Evolutionary conservation across 148 eudicot genomes (phyloP), one percentile per base, ranked within the genome.

Genomic region (Nyssa sinensis): DNA sequence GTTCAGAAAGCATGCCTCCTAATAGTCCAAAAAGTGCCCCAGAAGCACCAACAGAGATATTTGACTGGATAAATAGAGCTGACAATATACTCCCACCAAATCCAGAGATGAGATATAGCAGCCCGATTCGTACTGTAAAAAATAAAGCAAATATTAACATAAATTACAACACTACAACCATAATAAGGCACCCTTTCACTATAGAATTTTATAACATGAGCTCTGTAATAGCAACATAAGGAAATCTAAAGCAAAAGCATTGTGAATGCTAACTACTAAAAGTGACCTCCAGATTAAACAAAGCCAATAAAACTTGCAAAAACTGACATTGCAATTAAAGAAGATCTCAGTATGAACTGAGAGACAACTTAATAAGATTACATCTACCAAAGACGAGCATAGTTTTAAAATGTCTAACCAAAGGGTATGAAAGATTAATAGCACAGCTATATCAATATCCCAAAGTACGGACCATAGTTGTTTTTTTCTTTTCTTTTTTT

Each of bases 1-100:
- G 82, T 80, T 93, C 99, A 19, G 99, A 90, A 59, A 95, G 93
- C 99, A 92, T 93, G 78, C 84, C 94, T 62, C 99, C 99, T 55
- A 95, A 67, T 64, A 95, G 74, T 33, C 99, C 99, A 69, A 95
- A 90, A 70, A 95, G 87, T 11, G 99, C 97, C 75, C 99, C 96
- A 17, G 99, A 95, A 62, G 99, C 97, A 74, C 97, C 99, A 73
- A 93, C 99, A 21, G 97, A 90, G 68, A 91, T 85, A 75, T 71
- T 84, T 58, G 88, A 69, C 76, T 82, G 84, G 41, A 89, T 85
- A 76, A 93, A 95, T 61, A 95, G 97, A 60, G 94, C 93, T 5
- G 97, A 89, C 62, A 92, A 34, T 75, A 95, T 51, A 84, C 94
- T 95, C 55, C 97, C 99, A 49, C 94, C 97, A 63, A 92, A 71